phyloP scores from a whole-genome alignment of 2,329 filamentous ascomycete species.

The Monosporascus sp. region DNA sequence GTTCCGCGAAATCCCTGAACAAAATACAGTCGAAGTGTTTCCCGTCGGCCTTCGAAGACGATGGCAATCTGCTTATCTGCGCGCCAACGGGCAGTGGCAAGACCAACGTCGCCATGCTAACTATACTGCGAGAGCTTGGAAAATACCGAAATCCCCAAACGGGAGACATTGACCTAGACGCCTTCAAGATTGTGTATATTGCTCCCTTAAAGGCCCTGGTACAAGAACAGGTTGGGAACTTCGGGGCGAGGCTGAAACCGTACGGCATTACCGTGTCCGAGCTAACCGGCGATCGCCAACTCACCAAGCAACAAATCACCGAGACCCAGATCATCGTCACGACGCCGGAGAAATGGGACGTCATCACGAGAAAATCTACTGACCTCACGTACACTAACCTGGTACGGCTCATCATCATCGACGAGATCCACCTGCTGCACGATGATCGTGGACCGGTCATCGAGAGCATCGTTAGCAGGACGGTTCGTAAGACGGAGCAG shows the following conservation, averaged over 20 bases:
- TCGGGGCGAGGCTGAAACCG: conserved; percentile 82
- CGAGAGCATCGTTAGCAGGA: conserved; percentile 93
- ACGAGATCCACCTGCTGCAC: conserved; percentile 95
- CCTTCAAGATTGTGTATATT: conserved; percentile 98
- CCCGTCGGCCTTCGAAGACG: conserved; percentile 82
- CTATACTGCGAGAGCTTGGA: conserved; percentile 92
- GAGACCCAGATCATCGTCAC: conserved; percentile 98
- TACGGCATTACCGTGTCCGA: conserved; percentile 94
- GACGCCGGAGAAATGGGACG: conserved; percentile 98
- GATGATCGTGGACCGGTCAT: conserved; percentile 95
- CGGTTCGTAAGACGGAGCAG: conserved; percentile 87
- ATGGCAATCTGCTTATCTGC: conserved; percentile 97
- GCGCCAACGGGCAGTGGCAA: conserved; percentile 97
- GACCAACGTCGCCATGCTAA: conserved; percentile 97
- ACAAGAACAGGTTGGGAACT: conserved; percentile 96
- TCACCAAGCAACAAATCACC: conserved; percentile 96
- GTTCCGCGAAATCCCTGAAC: conserved; percentile 80
- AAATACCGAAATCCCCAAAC: conserved; percentile 86
- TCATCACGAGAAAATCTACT: conserved; percentile 95
- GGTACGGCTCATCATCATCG: conserved; percentile 93
- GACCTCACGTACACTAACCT: conserved; percentile 96
- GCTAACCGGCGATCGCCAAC: conserved; percentile 91
- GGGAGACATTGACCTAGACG: conserved; percentile 90
- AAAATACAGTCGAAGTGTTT: conserved; percentile 94
- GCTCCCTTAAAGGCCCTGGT: conserved; percentile 93